phyloP scores from a whole-genome alignment of 352 stramenopile species.

The Phytophthora fragariaefolia region DNA sequence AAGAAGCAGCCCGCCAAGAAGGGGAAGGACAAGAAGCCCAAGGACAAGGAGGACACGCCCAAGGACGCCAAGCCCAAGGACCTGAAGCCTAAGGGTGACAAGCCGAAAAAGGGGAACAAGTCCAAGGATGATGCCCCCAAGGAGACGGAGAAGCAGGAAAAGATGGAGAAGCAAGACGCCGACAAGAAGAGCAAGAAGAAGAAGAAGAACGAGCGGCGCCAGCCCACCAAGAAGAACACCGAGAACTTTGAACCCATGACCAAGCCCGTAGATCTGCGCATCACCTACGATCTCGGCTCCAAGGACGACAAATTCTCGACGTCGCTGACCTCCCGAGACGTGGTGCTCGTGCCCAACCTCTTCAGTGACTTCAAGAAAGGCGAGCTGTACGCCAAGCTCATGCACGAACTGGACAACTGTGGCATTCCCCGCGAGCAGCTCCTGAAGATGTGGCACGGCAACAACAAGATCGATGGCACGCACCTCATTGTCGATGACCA shows the following conservation, averaged over 20 bases:
- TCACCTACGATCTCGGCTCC: constrained; percentile 71
- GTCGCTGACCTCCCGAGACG: constrained; percentile 60
- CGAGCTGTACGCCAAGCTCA: constrained; percentile 73
- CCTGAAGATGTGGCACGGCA: constrained; percentile 87
- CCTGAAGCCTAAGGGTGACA: constrained; percentile 20
- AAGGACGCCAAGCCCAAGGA: constrained; percentile 22
- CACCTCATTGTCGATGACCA: constrained; percentile 94
- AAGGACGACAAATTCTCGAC: constrained; percentile 67
- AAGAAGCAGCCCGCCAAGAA: constrained; percentile 27
- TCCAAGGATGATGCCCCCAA: constrained; percentile 21
- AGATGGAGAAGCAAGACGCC: constrained; percentile 24
- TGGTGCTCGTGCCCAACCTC: constrained; percentile 75
- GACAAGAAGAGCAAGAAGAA: constrained; percentile 49
- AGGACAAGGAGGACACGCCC: constrained; percentile 12
- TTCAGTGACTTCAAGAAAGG: constrained; percentile 80
- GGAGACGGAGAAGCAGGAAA: constrained; percentile 28
- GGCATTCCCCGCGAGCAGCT: constrained; percentile 68
- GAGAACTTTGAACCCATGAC: constrained; percentile 77
- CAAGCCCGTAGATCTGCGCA: constrained; percentile 70
- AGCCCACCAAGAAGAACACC: constrained; percentile 78
- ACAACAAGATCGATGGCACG: constrained; percentile 91
- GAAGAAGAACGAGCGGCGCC: constrained; percentile 43
- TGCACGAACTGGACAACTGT: constrained; percentile 69
- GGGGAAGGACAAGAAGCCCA: constrained; percentile 9
- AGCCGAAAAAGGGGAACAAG: background rate